Percentiles rank a stretch among this genome's conserved stretches.
Conservation (phyloP, 192 early-diverging fungal genomes). For the Coemansia sp. region DNA sequence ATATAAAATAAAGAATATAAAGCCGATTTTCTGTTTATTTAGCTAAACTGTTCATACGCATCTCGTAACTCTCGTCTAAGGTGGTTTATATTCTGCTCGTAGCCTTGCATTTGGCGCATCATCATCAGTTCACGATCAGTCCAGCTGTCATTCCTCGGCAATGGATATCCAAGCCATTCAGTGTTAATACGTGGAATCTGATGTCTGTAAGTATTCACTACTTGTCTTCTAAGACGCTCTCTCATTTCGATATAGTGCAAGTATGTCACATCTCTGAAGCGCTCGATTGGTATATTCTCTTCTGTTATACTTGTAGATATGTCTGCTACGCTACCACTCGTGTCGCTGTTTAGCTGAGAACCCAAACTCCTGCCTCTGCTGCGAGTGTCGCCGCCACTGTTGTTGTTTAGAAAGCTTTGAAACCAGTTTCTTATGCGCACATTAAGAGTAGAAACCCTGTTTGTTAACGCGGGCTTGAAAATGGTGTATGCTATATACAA, state of each 20-base stretch:
- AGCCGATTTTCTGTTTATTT: not conserved
- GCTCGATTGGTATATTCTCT: not conserved
- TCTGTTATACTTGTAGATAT: not conserved
- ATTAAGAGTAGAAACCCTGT: not conserved
- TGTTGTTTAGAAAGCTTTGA: not conserved
- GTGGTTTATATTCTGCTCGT: constrained; percentile 10
- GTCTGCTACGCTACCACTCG: not conserved
- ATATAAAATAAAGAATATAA: too few relatives aligned
- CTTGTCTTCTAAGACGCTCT: not conserved
- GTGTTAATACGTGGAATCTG: not conserved
- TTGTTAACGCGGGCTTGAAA: not conserved
- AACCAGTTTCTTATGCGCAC: not conserved
- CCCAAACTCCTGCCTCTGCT: not conserved
- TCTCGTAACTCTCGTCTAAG: constrained; percentile 10
- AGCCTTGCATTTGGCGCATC: not conserved
- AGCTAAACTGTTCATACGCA: not conserved
- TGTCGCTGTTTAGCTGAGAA: not conserved
- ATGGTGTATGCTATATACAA: not conserved
- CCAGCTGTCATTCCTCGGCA: constrained; percentile 1
- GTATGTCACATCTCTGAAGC: not conserved
- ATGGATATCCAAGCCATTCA: not conserved
- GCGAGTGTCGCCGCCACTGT: not conserved
- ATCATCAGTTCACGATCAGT: not conserved
- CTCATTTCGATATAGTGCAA: not conserved
- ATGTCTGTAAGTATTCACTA: not conserved